Evolutionary conservation across 2,329 filamentous ascomycete species (phyloP).

Genomic region (Colletotrichum gloeosporioides): DNA sequence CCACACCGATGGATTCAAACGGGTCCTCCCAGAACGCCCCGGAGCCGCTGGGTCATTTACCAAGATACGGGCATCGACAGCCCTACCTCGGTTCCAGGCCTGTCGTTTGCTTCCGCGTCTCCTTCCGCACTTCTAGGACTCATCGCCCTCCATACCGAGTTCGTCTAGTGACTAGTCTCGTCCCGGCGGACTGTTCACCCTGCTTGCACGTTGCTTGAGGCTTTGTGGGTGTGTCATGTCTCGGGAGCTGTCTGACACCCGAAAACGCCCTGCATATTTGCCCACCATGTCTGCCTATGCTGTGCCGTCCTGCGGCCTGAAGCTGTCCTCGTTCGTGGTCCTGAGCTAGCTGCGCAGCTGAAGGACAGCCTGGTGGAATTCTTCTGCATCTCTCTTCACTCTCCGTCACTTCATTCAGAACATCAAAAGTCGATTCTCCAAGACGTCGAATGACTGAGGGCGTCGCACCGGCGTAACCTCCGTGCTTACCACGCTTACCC

Average conservation of each 20-base stretch:
- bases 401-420: neutral
- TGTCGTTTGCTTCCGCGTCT: neutral
- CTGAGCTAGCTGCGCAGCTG: neutral
- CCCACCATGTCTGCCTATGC: neutral
- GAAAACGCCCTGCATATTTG: conserved; percentile 12
- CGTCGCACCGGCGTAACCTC: neutral
- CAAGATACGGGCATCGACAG: neutral
- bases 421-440: no score
- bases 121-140: neutral
- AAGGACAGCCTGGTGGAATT: neutral
- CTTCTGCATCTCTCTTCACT: neutral
- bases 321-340: neutral
- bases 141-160: neutral
- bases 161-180: neutral
- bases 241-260: conserved; percentile 11
- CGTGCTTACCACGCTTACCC: neutral
- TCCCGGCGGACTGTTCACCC: neutral
- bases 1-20: neutral
- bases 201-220: neutral
- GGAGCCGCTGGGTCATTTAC: neutral
- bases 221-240: neutral
- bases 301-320: neutral
- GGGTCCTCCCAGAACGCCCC: neutral
- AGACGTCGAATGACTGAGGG: neutral
- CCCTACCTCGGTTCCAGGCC: neutral